These are phyloP conservation scores for Periconia sp. DNA, from an alignment of 2,329 filamentous ascomycete genomes.

Conservation along the genomic window DNA sequence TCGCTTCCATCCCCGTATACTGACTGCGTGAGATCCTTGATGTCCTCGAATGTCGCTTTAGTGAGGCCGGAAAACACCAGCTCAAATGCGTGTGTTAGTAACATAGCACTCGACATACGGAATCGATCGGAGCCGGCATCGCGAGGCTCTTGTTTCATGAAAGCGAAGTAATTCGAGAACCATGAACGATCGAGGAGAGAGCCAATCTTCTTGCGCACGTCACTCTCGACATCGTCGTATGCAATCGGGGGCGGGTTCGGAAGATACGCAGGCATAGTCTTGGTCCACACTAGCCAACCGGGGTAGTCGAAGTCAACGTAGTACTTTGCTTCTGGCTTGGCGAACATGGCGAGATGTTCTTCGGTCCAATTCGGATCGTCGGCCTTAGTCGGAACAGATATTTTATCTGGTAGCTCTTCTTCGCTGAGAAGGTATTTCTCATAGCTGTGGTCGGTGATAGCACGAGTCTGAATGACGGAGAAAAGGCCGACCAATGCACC, in stretches of 20 bases:
- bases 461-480: conserved; percentile 84
- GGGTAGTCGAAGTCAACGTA: conserved; percentile 92
- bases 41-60: conserved; percentile 80
- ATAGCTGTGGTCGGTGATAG: conserved; percentile 84
- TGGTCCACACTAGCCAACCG: conserved; percentile 96
- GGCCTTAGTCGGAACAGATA: conserved; percentile 71
- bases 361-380: conserved; percentile 80
- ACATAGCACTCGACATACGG: conserved; percentile 83
- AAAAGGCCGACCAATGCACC: conserved; percentile 79
- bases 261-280: conserved; percentile 80
- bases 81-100: conserved; percentile 89
- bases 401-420: conserved; percentile 77
- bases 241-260: conserved; percentile 72
- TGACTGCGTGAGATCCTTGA: conserved; percentile 77
- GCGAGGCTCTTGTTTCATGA: conserved; percentile 93
- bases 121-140: conserved; percentile 84
- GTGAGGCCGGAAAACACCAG: conserved; percentile 83
- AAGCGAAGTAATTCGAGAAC: conserved; percentile 87
- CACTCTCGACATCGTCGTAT: conserved; percentile 82
- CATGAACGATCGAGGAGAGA: conserved; percentile 79
- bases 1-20: conserved; percentile 93
- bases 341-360: conserved; percentile 78
- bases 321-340: conserved; percentile 78
- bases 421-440: conserved; percentile 84
- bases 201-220: conserved; percentile 79